Conservation (phyloP, 2,329 filamentous ascomycete species). For the Verticillium isaacii region DNA sequence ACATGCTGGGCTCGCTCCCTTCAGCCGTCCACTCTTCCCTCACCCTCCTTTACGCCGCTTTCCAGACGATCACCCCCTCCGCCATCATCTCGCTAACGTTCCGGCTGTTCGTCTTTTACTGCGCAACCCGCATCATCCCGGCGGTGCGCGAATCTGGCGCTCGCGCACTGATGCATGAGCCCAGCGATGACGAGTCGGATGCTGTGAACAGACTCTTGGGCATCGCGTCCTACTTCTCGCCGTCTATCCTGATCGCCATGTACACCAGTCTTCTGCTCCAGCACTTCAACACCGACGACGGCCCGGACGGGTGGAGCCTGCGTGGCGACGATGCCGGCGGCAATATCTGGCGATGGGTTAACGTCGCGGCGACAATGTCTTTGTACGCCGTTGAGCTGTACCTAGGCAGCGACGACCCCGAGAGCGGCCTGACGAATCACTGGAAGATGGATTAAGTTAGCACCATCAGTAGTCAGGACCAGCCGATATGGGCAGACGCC, state of each 20-base stretch:
- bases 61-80: slow-evolving; percentile 92
- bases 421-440: slow-evolving; percentile 67
- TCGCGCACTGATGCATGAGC: slow-evolving; percentile 76
- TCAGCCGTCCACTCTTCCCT: slow-evolving; percentile 78
- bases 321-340: slow-evolving; percentile 78
- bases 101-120: slow-evolving; percentile 91
- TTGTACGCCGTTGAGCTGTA: slow-evolving; percentile 89
- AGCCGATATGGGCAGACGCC: background rate
- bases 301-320: slow-evolving; percentile 74
- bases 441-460: slow-evolving; percentile 83
- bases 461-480: slow-evolving; percentile 25
- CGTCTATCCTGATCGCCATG: slow-evolving; percentile 88
- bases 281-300: slow-evolving; percentile 79
- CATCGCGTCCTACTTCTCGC: slow-evolving; percentile 88
- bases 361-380: slow-evolving; percentile 81
- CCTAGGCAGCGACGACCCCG: slow-evolving; percentile 76
- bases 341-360: slow-evolving; percentile 91
- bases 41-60: slow-evolving; percentile 82
- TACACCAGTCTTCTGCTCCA: slow-evolving; percentile 95
- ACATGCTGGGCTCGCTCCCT: slow-evolving; percentile 78
- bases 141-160: slow-evolving; percentile 85
- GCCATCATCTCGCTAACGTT: slow-evolving; percentile 95
- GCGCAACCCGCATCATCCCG: slow-evolving; percentile 91
- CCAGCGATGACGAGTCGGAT: slow-evolving; percentile 79
- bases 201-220: slow-evolving; percentile 75